phyloP scores from a whole-genome alignment of 169 alveolate species.

The Eimeria mitis region DNA sequence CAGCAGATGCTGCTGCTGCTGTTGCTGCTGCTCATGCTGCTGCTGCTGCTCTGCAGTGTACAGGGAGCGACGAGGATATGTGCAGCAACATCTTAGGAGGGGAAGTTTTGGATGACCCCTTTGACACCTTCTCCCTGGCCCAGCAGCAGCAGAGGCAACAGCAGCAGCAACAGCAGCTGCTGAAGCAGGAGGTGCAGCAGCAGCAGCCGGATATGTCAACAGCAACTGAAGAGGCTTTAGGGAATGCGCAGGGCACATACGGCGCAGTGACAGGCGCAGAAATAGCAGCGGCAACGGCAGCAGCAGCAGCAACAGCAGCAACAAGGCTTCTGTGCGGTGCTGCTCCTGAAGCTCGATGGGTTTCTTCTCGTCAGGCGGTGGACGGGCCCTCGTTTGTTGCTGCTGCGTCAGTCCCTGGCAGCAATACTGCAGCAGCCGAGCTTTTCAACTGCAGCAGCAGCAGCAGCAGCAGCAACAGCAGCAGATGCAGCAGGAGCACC shows the following conservation, averaged over 20 bases:
- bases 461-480: neutral
- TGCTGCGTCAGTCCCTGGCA: neutral
- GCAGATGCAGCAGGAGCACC: constrained; percentile 40
- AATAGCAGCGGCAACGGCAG: constrained; percentile 1
- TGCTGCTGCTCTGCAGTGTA: constrained; percentile 18
- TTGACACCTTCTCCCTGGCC: constrained; percentile 4
- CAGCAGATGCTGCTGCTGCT: neutral
- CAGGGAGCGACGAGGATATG: neutral
- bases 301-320: neutral
- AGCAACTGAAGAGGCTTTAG: neutral
- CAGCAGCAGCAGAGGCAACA: constrained; percentile 9
- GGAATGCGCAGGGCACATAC: neutral
- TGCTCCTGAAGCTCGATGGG: neutral
- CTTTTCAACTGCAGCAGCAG: neutral
- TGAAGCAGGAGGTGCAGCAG: neutral
- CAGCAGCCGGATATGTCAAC: neutral
- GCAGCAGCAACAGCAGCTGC: constrained; percentile 24
- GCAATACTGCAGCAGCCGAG: neutral
- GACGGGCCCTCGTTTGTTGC: neutral
- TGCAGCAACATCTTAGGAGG: constrained; percentile 13
- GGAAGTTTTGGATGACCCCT: constrained; percentile 20
- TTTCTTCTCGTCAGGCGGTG: neutral
- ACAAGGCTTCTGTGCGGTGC: neutral
- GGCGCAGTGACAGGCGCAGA: neutral
- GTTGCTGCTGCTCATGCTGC: constrained; percentile 24